Conservation (phyloP, 768 basidiomycete species). For the Pisolithus microcarpus region DNA sequence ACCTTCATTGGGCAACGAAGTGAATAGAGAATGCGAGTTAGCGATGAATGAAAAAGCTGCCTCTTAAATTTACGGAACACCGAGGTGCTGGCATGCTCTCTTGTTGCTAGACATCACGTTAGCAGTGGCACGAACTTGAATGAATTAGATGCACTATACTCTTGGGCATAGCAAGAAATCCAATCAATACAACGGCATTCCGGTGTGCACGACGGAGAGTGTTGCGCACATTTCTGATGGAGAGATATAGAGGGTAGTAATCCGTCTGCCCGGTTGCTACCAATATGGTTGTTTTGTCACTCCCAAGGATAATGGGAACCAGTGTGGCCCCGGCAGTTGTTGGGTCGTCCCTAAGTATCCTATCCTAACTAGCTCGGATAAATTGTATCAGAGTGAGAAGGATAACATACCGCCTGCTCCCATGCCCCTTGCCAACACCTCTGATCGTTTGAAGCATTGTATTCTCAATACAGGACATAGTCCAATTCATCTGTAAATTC, state of each 20-base stretch:
- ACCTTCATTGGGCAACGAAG: no score
- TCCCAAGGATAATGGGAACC: slow-evolving; percentile 6
- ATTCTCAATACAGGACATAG: slow-evolving; percentile 9
- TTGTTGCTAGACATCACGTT: no score
- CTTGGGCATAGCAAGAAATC: no score
- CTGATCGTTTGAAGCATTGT: not conserved
- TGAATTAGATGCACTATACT: no score
- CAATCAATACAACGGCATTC: not conserved
- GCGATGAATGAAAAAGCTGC: no score
- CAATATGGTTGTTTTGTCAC: slow-evolving; percentile 6
- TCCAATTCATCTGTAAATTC: slow-evolving; percentile 17
- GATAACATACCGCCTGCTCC: slow-evolving; percentile 6
- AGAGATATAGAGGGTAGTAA: slow-evolving; percentile 8
- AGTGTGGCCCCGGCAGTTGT: slow-evolving; percentile 18
- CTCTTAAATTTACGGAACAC: no score
- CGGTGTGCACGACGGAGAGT: slow-evolving; percentile 1
- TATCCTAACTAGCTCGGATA: not conserved
- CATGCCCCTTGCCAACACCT: slow-evolving; percentile 6
- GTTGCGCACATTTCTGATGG: slow-evolving; percentile 6
- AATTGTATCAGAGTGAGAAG: not conserved
- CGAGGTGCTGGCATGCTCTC: no score
- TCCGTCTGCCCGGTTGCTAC: slow-evolving; percentile 4
- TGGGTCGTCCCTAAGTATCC: slow-evolving; percentile 6
- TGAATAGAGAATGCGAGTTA: no score
- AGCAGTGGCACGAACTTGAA: no score